Percentiles rank a stretch among this genome's conserved stretches.
Conservation (phyloP, 1,284 basidiomycete species). For the Amylostereum areolatum region DNA sequence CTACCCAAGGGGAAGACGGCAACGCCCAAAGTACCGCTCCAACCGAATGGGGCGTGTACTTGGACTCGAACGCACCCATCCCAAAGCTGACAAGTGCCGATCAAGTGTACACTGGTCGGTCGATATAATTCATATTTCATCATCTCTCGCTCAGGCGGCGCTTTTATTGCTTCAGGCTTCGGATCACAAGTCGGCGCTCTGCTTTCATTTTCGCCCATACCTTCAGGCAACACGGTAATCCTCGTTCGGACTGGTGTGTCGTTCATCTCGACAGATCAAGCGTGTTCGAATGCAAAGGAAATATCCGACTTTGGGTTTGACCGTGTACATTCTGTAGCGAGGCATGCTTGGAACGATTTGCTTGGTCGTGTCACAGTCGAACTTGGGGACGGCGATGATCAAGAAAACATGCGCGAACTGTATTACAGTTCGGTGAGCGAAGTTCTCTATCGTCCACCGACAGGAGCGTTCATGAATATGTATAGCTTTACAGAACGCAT, state of each 20-base stretch:
- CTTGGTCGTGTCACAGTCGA: constrained; percentile 51
- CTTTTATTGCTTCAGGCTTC: constrained; percentile 20
- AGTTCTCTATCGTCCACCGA: too few relatives aligned
- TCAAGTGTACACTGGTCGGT: constrained; percentile 42
- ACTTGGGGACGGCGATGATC: constrained; percentile 35
- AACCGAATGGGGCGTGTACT: constrained; percentile 51
- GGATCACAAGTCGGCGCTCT: constrained; percentile 42
- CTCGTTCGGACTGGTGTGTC: constrained; percentile 54
- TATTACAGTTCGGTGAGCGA: constrained; percentile 52
- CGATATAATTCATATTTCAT: background rate
- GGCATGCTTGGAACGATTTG: constrained; percentile 50
- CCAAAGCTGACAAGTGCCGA: constrained; percentile 36
- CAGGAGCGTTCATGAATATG: too few relatives aligned
- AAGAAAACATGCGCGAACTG: constrained; percentile 39
- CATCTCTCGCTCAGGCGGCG: too few relatives aligned
- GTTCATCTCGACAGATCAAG: constrained; percentile 53
- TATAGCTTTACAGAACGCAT: constrained; percentile 55
- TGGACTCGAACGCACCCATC: constrained; percentile 41
- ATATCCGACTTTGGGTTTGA: constrained; percentile 44
- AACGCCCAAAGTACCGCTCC: constrained; percentile 22
- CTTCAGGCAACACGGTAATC: constrained; percentile 25
- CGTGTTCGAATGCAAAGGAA: constrained; percentile 51
- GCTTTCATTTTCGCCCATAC: constrained; percentile 37
- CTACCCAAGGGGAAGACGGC: constrained; percentile 35
- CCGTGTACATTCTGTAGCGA: constrained; percentile 32